Conservation (phyloP, 225 moss, liverwort and hornwort genomes). For the Sphagnum tenellum region DNA sequence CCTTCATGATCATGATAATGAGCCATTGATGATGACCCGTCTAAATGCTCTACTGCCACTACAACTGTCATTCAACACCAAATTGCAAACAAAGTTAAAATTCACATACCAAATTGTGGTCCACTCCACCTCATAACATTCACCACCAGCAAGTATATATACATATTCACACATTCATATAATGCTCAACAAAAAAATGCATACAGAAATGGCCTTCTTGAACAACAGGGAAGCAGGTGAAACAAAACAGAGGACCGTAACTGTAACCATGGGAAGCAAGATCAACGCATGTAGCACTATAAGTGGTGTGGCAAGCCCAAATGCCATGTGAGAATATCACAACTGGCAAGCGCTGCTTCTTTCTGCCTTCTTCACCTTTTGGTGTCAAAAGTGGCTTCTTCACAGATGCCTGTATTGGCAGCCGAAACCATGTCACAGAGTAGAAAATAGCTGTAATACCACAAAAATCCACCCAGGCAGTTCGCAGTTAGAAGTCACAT, state of each 20-base stretch:
- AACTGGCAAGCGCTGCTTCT: slow-evolving; percentile 55
- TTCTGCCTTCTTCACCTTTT: slow-evolving; percentile 38
- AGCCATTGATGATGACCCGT: slow-evolving; percentile 70
- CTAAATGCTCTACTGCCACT: slow-evolving; percentile 68
- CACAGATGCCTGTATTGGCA: slow-evolving; percentile 54
- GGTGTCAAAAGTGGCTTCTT: slow-evolving; percentile 58
- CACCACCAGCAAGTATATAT: no score
- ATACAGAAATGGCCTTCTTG: not conserved
- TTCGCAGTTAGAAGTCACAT: no score
- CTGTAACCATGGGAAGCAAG: slow-evolving; percentile 88
- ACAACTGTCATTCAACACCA: slow-evolving; percentile 48
- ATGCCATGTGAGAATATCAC: slow-evolving; percentile 91
- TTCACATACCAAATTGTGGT: no score
- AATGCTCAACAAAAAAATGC: not conserved
- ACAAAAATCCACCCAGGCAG: no score
- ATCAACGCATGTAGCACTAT: slow-evolving; percentile 79
- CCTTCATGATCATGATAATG: slow-evolving; percentile 49
- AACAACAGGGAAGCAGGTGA: not conserved
- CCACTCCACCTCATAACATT: no score
- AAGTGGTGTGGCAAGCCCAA: slow-evolving; percentile 87
- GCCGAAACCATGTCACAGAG: not conserved
- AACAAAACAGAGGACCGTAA: slow-evolving; percentile 30
- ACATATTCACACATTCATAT: not conserved
- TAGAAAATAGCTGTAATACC: no score
- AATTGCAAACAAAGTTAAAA: no score